A percentile compares a stretch with the other conserved stretches of the same genome.
These are phyloP conservation scores for Durio zibethinus DNA, from an alignment of 345 rosid genomes.

Conservation along the genomic window DNA sequence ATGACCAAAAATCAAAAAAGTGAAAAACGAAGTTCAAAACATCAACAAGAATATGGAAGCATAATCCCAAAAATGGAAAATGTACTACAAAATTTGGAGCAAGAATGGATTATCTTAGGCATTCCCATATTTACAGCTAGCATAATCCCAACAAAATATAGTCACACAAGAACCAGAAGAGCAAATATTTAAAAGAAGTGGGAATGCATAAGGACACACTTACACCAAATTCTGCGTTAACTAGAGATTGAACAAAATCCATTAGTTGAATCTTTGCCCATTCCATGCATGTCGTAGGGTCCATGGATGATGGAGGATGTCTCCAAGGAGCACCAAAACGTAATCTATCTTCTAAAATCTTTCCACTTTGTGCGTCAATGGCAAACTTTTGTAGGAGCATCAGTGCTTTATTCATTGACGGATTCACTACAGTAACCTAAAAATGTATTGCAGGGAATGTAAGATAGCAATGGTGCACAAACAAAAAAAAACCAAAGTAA, in stretches of 20 bases:
- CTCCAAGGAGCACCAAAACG: slow-evolving; percentile 95
- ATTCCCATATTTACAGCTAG: neutral
- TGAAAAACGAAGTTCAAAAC: neutral
- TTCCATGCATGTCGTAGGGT: slow-evolving; percentile 32
- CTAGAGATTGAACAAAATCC: slow-evolving; percentile 84
- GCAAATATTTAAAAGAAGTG: neutral
- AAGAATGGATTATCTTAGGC: neutral
- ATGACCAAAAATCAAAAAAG: neutral
- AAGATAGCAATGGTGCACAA: neutral
- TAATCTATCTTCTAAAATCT: slow-evolving; percentile 55
- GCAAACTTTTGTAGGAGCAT: slow-evolving; percentile 64
- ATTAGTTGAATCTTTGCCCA: slow-evolving; percentile 95
- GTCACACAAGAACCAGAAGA: slow-evolving; percentile 1
- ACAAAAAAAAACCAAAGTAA: neutral
- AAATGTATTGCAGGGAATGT: neutral
- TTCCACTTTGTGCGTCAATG: slow-evolving; percentile 60
- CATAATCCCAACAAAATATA: neutral
- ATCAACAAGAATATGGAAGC: neutral
- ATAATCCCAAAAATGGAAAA: neutral
- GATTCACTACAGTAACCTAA: slow-evolving; percentile 83
- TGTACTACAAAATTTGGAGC: neutral
- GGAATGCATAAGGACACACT: slow-evolving; percentile 9
- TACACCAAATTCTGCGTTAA: slow-evolving; percentile 77
- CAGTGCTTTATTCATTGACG: slow-evolving; percentile 83
- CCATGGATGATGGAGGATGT: slow-evolving; percentile 63